Conservation (phyloP, 164 flowering plant species). For the Vitis vinifera region DNA sequence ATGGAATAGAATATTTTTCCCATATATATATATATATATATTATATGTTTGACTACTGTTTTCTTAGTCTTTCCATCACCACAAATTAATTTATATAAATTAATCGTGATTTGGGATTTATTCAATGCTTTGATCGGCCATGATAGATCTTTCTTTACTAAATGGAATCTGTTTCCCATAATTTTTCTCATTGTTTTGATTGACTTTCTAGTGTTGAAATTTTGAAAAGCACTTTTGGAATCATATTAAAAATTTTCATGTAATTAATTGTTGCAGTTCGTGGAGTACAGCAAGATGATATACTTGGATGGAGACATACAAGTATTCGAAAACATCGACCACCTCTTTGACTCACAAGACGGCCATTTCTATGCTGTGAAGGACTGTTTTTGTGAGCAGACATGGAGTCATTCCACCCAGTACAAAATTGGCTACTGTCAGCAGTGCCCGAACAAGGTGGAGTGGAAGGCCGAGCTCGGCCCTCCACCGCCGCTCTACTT, state of each 20-base stretch:
- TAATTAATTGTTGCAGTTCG: slow-evolving; percentile 41
- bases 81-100: no score
- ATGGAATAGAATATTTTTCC: no score
- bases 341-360: slow-evolving; percentile 55
- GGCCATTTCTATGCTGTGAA: slow-evolving; percentile 66
- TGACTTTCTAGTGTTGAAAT: no score
- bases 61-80: no score
- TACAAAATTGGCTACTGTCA: slow-evolving; percentile 79
- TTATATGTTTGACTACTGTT: no score
- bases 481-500: slow-evolving; percentile 59
- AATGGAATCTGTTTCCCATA: not conserved
- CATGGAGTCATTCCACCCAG: slow-evolving; percentile 63
- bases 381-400: slow-evolving; percentile 83
- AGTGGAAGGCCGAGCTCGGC: slow-evolving; percentile 59
- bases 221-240: not conserved
- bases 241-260: not conserved
- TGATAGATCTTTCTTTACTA: no score
- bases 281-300: slow-evolving; percentile 77
- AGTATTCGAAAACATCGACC: slow-evolving; percentile 70
- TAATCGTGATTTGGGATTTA: no score
- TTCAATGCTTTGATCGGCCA: no score
- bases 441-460: slow-evolving; percentile 61
- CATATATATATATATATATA: no score
- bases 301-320: slow-evolving; percentile 85
- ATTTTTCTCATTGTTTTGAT: not conserved